Conservation (phyloP, 2,329 filamentous ascomycete genomes). For the Aspergillus novofumigatus region DNA sequence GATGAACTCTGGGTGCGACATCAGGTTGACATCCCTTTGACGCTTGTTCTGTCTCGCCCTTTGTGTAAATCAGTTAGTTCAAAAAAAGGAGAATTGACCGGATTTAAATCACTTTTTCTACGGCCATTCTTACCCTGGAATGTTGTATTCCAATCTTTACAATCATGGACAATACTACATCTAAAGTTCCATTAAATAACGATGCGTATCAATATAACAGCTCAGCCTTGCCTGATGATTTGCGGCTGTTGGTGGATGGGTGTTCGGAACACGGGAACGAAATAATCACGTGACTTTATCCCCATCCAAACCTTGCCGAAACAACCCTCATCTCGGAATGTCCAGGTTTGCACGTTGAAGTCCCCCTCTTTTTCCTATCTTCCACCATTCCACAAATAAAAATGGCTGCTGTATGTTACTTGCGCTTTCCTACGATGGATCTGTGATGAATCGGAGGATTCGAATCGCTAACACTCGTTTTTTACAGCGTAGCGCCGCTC, state of each 20-base stretch:
- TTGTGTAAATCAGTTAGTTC: constrained; percentile 36
- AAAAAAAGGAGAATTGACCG: constrained; percentile 28
- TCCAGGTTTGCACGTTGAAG: constrained; percentile 34
- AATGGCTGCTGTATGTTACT: constrained; percentile 42
- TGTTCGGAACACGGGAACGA: constrained; percentile 24
- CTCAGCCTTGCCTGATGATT: neutral
- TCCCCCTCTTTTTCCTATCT: constrained; percentile 25
- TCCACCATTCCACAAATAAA: constrained; percentile 28
- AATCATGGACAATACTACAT: neutral
- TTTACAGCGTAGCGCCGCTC: constrained; percentile 85
- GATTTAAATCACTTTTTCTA: constrained; percentile 7
- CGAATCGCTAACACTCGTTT: constrained; percentile 19
- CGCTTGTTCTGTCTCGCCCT: constrained; percentile 19
- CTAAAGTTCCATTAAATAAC: neutral
- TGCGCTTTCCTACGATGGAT: neutral
- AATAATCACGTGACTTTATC: constrained; percentile 28
- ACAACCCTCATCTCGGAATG: constrained; percentile 32
- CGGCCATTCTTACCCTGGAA: neutral
- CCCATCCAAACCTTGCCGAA: constrained; percentile 38
- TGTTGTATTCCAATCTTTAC: neutral
- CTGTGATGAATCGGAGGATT: neutral
- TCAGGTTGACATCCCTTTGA: constrained; percentile 24
- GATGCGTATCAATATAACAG: neutral
- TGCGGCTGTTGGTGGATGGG: constrained; percentile 5
- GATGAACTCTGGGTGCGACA: constrained; percentile 30